Base-by-base conservation (phyloP, 2,329 filamentous ascomycete genomes). In the Aaosphaeria pasadenensis region DNA sequence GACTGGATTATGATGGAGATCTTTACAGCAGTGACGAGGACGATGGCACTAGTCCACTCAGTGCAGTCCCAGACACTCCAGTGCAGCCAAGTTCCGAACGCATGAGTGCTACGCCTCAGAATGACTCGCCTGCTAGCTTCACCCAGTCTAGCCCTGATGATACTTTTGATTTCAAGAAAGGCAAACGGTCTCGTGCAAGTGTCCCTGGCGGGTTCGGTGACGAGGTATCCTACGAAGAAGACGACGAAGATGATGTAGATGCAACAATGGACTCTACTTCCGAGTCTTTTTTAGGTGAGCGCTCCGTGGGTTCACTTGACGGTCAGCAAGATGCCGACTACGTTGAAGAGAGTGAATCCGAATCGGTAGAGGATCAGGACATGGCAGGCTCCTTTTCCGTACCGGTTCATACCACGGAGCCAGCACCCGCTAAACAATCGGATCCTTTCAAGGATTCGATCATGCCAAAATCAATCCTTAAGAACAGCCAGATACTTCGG, bases 251-350 rank as follows among this genome's bases (percentile, higher is more conserved):
- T 45, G 81, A 84, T 47, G 80, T 83, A 42, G 75, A 81, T 44
- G 54, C 41, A n/a, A 56, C 30, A 38, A 52, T 56, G 44, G 47
- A 66, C 41, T 58, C 54, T 45, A 59, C 42, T 11, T 52, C 50
- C 57, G 78, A 84, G 82, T 89, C 88, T 91, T 92, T 94, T 92
- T 91, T 91, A 88, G 89, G 86, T 83, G 81, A 86, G 78, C 85
- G 88, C 85, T 91, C 87, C 84, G 87, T 85, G 84, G 88, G 86
- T 87, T 87, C 85, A 73, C 78, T 80, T 75, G 76, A 77, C 68
- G 73, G 66, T 64, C 74, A 70, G 71, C 71, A 84, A 55, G 85
- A 87, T 66, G 83, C 85, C 70, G 79, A 83, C 67, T 73, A 72
- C 66, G 74, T 71, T 60, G 81, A 85, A 71, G 72, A 77, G 73